phyloP scores from a whole-genome alignment of 1,284 basidiomycete genomes.

The Leccinum fallax region DNA sequence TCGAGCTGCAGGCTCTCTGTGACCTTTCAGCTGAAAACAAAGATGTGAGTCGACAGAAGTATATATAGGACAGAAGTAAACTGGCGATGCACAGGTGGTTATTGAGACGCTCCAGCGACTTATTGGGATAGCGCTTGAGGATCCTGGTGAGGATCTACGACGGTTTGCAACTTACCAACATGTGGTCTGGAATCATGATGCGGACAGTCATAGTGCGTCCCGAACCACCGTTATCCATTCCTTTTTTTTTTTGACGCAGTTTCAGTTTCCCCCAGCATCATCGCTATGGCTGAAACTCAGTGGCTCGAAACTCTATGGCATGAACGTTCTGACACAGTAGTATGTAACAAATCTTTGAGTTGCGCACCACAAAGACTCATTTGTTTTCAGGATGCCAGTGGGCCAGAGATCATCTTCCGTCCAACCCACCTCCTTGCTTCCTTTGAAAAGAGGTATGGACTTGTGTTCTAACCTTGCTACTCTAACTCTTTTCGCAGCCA shows the following conservation, averaged over 20 bases:
- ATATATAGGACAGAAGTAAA: background rate
- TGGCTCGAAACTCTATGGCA: conserved; percentile 59
- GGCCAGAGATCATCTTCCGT: conserved; percentile 24
- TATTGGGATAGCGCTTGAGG: conserved; percentile 40
- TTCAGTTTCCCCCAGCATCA: conserved; percentile 37
- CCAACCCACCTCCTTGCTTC: conserved; percentile 27
- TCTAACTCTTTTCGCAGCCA: conserved; percentile 20
- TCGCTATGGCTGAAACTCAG: conserved; percentile 40
- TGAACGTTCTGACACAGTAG: conserved; percentile 13
- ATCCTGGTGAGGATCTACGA: conserved; percentile 38
- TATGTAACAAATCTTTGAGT: conserved; percentile 6
- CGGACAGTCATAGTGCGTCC: conserved; percentile 38
- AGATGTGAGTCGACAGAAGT: conserved; percentile 16
- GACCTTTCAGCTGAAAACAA: conserved; percentile 19
- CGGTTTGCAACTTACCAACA: conserved; percentile 57
- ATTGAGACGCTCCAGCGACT: conserved; percentile 28
- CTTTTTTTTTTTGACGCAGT: background rate
- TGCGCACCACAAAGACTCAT: background rate
- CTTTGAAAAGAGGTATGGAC: conserved; percentile 29
- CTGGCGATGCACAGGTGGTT: conserved; percentile 13
- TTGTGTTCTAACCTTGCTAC: background rate
- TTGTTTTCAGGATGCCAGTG: conserved; percentile 24
- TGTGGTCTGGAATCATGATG: conserved; percentile 51
- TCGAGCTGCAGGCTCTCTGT: conserved; percentile 29
- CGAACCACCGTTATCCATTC: background rate